phyloP scores from a whole-genome alignment of 73 alveolate genomes.

The Blepharisma japonicum region DNA sequence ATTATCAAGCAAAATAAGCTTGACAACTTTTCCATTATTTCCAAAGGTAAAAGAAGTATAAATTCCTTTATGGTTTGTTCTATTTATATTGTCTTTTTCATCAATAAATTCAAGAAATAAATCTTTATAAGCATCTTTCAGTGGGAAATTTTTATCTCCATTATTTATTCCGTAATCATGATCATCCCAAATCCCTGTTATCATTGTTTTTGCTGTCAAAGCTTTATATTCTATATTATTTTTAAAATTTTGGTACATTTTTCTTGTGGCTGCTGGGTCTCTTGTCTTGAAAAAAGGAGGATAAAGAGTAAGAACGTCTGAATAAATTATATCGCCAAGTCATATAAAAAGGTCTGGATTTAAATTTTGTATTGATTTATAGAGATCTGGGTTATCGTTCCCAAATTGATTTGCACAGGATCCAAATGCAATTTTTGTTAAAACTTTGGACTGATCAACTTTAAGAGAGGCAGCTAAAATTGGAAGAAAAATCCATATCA shows the following conservation, averaged over 20 bases:
- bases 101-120: not conserved
- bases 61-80: constrained; percentile 26
- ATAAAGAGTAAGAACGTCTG: constrained; percentile 21
- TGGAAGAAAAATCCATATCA: too few species aligned
- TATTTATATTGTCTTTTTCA: constrained; percentile 24
- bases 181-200: constrained; percentile 24
- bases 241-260: constrained; percentile 4
- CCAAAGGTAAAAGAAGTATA: not conserved
- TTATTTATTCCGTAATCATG: constrained; percentile 14
- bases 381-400: not conserved
- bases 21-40: constrained; percentile 16
- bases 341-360: constrained; percentile 5
- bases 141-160: not conserved
- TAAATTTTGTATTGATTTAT: not conserved
- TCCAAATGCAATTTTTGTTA: constrained; percentile 20
- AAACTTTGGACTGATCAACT: not conserved
- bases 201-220: not conserved
- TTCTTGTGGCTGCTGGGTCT: constrained; percentile 3
- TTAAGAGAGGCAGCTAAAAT: too few species aligned
- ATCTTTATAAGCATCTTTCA: not conserved
- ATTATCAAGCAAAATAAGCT: constrained; percentile 26
- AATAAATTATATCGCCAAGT: constrained; percentile 52
- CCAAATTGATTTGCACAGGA: constrained; percentile 17
- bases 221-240: not conserved
- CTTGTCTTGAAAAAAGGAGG: not conserved